phyloP scores from a whole-genome alignment of 495 filamentous ascomycete species.

The Geoglossum glabrum region DNA sequence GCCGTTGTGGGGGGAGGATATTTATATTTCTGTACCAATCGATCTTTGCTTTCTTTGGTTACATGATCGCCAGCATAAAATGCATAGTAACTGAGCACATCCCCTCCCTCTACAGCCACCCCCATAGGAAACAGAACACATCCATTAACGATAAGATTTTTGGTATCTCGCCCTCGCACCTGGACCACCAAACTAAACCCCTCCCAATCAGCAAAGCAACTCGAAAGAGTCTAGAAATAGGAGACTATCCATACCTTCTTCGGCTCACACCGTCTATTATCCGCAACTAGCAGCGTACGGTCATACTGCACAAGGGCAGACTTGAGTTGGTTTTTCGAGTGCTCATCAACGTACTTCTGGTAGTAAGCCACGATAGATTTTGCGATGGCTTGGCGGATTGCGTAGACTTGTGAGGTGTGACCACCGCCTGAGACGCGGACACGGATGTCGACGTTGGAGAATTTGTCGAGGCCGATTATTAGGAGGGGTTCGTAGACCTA shows the following conservation, averaged over 20 bases:
- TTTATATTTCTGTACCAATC: not conserved
- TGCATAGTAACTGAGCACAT: not conserved
- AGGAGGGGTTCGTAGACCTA: constrained; percentile 94
- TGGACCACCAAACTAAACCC: constrained; percentile 52
- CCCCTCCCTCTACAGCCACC: not conserved
- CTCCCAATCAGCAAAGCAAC: not conserved
- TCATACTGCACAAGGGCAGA: constrained; percentile 84
- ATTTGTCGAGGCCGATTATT: constrained; percentile 90
- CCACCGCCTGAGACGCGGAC: constrained; percentile 92
- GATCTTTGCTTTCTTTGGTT: not conserved
- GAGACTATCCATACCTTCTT: constrained; percentile 18
- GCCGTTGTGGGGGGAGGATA: no score
- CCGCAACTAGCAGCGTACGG: constrained; percentile 88
- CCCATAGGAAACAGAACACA: not conserved
- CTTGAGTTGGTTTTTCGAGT: constrained; percentile 98
- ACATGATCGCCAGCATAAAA: not conserved
- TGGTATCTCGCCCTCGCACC: constrained; percentile 95
- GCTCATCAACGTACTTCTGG: constrained; percentile 99
- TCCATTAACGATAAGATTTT: constrained; percentile 49
- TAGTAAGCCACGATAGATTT: constrained; percentile 98
- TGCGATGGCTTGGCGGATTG: constrained; percentile 94
- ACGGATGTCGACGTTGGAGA: constrained; percentile 90
- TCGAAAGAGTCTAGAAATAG: not conserved
- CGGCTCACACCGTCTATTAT: constrained; percentile 40
- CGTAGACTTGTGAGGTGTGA: constrained; percentile 96